Conservation (phyloP, 495 filamentous ascomycete genomes). For the Penicillium daleae region DNA sequence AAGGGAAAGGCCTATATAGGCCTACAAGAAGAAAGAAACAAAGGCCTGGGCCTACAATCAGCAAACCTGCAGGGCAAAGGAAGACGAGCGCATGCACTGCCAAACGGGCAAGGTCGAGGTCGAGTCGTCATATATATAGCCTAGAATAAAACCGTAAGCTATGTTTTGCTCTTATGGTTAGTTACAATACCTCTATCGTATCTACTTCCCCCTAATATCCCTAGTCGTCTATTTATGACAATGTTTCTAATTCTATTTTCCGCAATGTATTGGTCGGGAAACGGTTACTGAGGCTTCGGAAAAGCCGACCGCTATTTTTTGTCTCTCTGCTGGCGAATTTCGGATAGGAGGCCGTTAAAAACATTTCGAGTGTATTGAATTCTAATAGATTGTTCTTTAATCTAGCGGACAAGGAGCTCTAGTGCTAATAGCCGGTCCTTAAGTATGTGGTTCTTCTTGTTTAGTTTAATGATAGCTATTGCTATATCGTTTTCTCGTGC, state of each 20-base stretch:
- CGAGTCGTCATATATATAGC: no score
- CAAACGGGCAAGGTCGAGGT: no score
- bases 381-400: neutral
- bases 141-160: no score
- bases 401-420: neutral
- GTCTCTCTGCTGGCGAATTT: neutral
- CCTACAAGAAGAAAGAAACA: no score
- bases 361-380: neutral
- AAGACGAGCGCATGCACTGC: no score
- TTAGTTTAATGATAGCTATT: neutral
- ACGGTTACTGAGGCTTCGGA: neutral
- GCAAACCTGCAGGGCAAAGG: no score
- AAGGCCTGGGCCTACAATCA: no score
- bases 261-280: neutral
- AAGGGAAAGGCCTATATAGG: no score
- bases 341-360: neutral
- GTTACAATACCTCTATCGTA: no score
- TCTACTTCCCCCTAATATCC: no score
- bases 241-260: neutral
- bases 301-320: neutral
- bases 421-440: neutral
- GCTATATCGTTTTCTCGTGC: neutral
- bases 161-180: no score
- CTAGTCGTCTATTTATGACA: neutral
- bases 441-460: conserved; percentile 1